Base-by-base conservation (phyloP, 2,329 filamentous ascomycete genomes). In the Sarocladiaceae sp. region DNA sequence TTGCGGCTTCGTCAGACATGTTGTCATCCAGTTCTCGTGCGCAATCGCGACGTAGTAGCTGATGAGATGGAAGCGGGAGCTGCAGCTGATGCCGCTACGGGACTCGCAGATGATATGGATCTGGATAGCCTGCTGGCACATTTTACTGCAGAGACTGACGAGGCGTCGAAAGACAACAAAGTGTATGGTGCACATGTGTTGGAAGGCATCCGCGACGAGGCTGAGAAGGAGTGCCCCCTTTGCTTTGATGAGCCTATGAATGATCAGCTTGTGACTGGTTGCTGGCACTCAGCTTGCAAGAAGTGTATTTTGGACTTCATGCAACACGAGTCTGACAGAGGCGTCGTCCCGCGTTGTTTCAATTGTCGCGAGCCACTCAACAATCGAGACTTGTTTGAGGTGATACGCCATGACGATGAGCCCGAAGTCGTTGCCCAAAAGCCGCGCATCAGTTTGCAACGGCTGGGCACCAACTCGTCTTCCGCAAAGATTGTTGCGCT, bases 221-320 rank as follows among this genome's bases (percentile, higher is more conserved):
- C 88, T 0, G 83, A 87, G 54, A 87, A 87, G 55, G 94, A 99
- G 71, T 99, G 94, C 62, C 93, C 94, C 0, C 88, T 99, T 50
- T 99, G 94, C 69, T 84, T 89, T 3, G 93, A 97, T 66, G 94
- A 97, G 66, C 91, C 92, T 3, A 97, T 97, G 91, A 82, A 90
- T 36, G 88, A 97, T 51, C 93, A 96, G 64, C 87, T 88, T 0
- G 94, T 99, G 1, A 97, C 94, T 0, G 90, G 90, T 0, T 99
- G 94, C 70, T 99, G 94, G 91, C 94, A 99, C 68, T 96, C 90
- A 29, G 92, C 94, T 1, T 99, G 94, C 73, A 96, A 94, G 69
- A 87, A 89, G 56, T 99, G 94, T 61, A 73, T 97, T n/a, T 73
- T 95, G 2, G 85, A 90, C 59, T 96, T 90, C 60, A 95, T 99